These are phyloP conservation scores for Sporothrix protearum DNA, from an alignment of 2,329 filamentous ascomycete species.

Conservation along the genomic window DNA sequence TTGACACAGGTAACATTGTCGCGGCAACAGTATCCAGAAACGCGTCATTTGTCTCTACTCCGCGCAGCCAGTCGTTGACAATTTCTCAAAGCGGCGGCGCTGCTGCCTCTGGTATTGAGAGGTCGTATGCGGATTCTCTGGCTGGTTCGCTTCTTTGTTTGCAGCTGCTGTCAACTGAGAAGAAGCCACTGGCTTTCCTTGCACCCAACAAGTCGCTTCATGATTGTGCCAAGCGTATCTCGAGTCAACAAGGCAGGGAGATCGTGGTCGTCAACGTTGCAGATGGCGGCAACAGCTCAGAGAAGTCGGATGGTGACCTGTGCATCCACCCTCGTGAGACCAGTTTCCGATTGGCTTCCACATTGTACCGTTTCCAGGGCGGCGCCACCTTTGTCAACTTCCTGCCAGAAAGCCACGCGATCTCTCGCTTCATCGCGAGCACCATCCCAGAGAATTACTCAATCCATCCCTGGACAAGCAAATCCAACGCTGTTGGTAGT, in stretches of 20 bases:
- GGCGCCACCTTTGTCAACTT: constrained; percentile 37
- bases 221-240: constrained; percentile 30
- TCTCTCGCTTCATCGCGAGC: constrained; percentile 32
- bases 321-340: constrained; percentile 23
- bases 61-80: neutral
- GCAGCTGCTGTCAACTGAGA: constrained; percentile 22
- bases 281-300: too few relatives aligned
- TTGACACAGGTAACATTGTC: constrained; percentile 30
- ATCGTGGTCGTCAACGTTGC: neutral
- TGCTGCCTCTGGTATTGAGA: neutral
- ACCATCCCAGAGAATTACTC: constrained; percentile 28
- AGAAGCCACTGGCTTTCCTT: constrained; percentile 34
- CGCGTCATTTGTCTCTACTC: constrained; percentile 36
- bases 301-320: neutral
- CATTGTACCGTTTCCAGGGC: neutral
- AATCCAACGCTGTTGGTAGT: neutral
- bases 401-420: constrained; percentile 29
- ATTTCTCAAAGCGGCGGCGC: neutral
- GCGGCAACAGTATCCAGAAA: constrained; percentile 36
- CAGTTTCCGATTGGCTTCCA: neutral
- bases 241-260: neutral
- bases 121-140: constrained; percentile 30
- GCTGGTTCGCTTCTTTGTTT: constrained; percentile 31
- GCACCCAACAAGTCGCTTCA: constrained; percentile 36
- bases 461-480: neutral